These are phyloP conservation scores for Scytalidium lignicola DNA, from an alignment of 2,329 filamentous ascomycete genomes.

Conservation along the genomic window DNA sequence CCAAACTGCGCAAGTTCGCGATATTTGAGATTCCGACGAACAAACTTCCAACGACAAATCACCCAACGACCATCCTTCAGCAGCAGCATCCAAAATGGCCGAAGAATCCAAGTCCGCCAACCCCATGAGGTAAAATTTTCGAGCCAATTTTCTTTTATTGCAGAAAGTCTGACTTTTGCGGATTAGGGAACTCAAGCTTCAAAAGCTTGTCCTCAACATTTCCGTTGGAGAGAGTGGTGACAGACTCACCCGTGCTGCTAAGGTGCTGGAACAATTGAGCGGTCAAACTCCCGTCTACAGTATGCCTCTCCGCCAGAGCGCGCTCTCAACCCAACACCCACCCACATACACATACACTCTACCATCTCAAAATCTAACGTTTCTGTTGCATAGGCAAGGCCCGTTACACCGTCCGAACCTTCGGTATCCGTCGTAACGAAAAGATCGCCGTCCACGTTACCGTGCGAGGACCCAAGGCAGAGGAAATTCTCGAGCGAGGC, in stretches of 20 bases:
- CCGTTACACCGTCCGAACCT: slow-evolving; percentile 99
- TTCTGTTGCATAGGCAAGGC: slow-evolving; percentile 71
- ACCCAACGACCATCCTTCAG: slow-evolving; percentile 12
- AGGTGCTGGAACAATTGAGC: slow-evolving; percentile 98
- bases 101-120: slow-evolving; percentile 82
- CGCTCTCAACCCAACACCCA: neutral
- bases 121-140: slow-evolving; percentile 65
- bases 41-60: slow-evolving; percentile 10
- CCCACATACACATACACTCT: slow-evolving; percentile 6
- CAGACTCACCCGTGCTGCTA: slow-evolving; percentile 98
- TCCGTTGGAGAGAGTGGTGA: slow-evolving; percentile 99
- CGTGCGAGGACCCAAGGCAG: slow-evolving; percentile 97
- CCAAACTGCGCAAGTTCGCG: neutral
- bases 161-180: neutral
- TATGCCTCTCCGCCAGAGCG: slow-evolving; percentile 40
- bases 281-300: slow-evolving; percentile 99
- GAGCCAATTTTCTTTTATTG: neutral
- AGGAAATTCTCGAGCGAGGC: slow-evolving; percentile 99
- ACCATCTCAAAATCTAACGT: slow-evolving; percentile 8
- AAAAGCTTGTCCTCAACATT: slow-evolving; percentile 99
- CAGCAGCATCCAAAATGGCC: slow-evolving; percentile 40
- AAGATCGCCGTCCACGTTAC: slow-evolving; percentile 99
- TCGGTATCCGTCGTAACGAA: slow-evolving; percentile 99
- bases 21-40: neutral
- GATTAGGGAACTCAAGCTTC: slow-evolving; percentile 87